These are phyloP conservation scores for Coniochaeta sp. DNA, from an alignment of 2,329 filamentous ascomycete species.

Conservation along the genomic window DNA sequence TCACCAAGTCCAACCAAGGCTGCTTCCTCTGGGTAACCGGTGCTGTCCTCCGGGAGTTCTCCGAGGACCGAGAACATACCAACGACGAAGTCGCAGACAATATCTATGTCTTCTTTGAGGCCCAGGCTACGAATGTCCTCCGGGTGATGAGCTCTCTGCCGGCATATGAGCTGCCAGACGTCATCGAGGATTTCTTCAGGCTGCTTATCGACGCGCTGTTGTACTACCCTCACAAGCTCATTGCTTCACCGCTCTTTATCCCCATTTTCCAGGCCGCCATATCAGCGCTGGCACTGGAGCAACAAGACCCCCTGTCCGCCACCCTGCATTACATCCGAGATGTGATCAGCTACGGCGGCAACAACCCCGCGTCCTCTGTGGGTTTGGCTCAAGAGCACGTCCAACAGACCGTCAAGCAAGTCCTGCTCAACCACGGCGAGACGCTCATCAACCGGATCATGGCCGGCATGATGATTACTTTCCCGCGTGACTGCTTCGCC, in stretches of 20 bases:
- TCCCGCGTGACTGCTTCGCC: slow-evolving; percentile 90
- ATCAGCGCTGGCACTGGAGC: slow-evolving; percentile 79
- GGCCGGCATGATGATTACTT: slow-evolving; percentile 99
- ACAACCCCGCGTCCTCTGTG: slow-evolving; percentile 60
- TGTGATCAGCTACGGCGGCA: slow-evolving; percentile 78
- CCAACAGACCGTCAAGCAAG: slow-evolving; percentile 62
- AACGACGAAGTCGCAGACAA: slow-evolving; percentile 74
- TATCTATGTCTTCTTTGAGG: slow-evolving; percentile 92
- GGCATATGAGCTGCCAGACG: slow-evolving; percentile 64
- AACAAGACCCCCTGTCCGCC: slow-evolving; percentile 84
- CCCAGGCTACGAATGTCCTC: slow-evolving; percentile 84
- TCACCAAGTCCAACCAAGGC: slow-evolving; percentile 78
- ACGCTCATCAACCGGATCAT: slow-evolving; percentile 80
- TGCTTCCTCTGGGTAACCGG: slow-evolving; percentile 99
- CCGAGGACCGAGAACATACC: slow-evolving; percentile 79
- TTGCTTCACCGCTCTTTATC: slow-evolving; percentile 70
- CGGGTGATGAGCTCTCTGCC: slow-evolving; percentile 81
- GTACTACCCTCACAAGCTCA: slow-evolving; percentile 81
- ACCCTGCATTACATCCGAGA: slow-evolving; percentile 91
- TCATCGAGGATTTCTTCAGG: slow-evolving; percentile 96
- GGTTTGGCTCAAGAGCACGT: slow-evolving; percentile 61
- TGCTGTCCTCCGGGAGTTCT: slow-evolving; percentile 91
- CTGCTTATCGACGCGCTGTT: slow-evolving; percentile 85
- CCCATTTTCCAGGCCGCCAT: slow-evolving; percentile 84
- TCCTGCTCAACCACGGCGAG: slow-evolving; percentile 66